Evolutionary conservation across 1,139 yeast species (phyloP).

Genomic region (Debaryomycetaceae sp.): DNA sequence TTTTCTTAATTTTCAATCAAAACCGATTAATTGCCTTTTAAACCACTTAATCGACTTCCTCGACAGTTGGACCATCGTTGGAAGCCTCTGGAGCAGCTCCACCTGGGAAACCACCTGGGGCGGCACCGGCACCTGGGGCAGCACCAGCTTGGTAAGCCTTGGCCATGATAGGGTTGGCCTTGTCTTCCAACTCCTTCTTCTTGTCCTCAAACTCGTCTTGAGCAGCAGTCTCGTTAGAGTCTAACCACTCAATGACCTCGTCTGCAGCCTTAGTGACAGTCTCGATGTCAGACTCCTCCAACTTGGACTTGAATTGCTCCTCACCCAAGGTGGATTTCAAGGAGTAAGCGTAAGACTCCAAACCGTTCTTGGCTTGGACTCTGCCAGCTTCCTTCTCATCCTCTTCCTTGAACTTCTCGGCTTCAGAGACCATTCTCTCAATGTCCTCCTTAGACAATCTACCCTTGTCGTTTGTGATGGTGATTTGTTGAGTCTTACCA

Average conservation of each 20-base stretch:
- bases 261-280: slow-evolving; percentile 70
- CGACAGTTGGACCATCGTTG: slow-evolving; percentile 87
- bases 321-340: slow-evolving; percentile 60
- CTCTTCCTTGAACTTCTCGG: slow-evolving; percentile 39
- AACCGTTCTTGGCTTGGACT: slow-evolving; percentile 66
- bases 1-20: background rate
- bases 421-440: slow-evolving; percentile 48
- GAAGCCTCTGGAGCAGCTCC: slow-evolving; percentile 65
- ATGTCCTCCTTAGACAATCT: slow-evolving; percentile 49
- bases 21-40: background rate
- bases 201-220: slow-evolving; percentile 77
- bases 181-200: slow-evolving; percentile 84
- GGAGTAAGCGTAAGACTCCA: slow-evolving; percentile 86
- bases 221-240: slow-evolving; percentile 73
- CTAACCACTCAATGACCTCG: slow-evolving; percentile 78
- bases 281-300: slow-evolving; percentile 45
- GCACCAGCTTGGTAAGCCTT: slow-evolving; percentile 66
- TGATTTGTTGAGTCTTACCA: slow-evolving; percentile 50
- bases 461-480: slow-evolving; percentile 45
- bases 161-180: slow-evolving; percentile 85
- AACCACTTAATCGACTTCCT: slow-evolving; percentile 78
- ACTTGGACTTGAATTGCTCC: slow-evolving; percentile 51
- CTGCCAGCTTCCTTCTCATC: slow-evolving; percentile 38
- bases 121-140: slow-evolving; percentile 27
- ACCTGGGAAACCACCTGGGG: slow-evolving; percentile 59